phyloP scores from a whole-genome alignment of 345 rosid genomes.

The Eucalyptus tenuipes region DNA sequence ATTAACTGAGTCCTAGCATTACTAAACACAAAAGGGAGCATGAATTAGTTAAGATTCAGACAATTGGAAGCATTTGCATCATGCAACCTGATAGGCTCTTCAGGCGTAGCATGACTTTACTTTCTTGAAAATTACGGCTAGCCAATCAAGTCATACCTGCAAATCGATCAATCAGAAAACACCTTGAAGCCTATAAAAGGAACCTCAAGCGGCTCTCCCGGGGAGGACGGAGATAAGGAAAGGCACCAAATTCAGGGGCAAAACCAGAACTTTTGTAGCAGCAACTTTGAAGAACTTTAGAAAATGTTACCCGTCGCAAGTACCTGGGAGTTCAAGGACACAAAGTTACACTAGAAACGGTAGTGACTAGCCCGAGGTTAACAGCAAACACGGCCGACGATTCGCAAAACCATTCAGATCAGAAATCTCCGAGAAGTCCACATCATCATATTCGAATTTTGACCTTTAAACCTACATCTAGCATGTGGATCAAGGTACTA shows the following conservation, averaged over 20 bases:
- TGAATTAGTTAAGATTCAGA: background rate
- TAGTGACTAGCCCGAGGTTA: background rate
- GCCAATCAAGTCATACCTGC: background rate
- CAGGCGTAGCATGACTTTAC: background rate
- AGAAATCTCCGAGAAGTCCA: background rate
- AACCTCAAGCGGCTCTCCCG: background rate
- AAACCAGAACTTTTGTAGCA: background rate
- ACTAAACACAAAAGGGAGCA: background rate
- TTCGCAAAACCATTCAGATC: background rate
- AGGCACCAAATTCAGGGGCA: background rate
- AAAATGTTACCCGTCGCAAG: background rate
- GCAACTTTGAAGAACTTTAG: background rate
- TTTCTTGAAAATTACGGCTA: background rate
- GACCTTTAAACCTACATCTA: background rate
- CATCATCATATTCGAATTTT: background rate
- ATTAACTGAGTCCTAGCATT: background rate
- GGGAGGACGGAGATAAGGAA: background rate
- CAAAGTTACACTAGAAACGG: background rate
- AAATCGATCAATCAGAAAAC: background rate
- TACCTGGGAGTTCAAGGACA: background rate
- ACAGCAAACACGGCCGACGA: background rate
- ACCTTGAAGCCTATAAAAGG: background rate
- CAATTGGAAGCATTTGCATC: background rate
- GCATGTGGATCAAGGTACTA: background rate
- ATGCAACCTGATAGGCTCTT: background rate